Evolutionary conservation across 2,329 filamentous ascomycete species (phyloP), one percentile per base, ranked within the genome.

Genomic region (Aspergillus oerlinghausenensis): DNA sequence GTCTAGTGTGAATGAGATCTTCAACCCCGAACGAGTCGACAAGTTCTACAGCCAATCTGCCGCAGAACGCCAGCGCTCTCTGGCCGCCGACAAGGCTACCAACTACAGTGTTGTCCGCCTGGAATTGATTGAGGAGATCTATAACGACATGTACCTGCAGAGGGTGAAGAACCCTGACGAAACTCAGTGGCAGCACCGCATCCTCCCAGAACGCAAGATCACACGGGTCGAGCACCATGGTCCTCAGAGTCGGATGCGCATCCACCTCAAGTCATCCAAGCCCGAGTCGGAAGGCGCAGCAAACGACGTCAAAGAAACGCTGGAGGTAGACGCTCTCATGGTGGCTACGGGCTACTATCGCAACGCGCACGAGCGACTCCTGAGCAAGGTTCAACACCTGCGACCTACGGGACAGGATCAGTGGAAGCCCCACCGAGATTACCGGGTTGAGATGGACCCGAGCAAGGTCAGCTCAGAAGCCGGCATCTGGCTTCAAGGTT

Each of bases 91-190:
- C 64, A 88, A 88, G 58, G 86, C 86, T 29, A 97, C 93, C 59
- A 97, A 97, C 79, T 97, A 97, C 73, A 89, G 91, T 52, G 93
- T 97, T 4, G 93, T 99, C 3, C 87, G 93, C 7, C 83, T 96
- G n/a, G 85, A 90, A 63, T 83, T 97, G 51, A 89, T 97, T 56
- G 93, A 97, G 73, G 84, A 88, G 56, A 84, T 97, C 29, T 97
- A 95, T 74, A 86, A 93, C 73, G 84, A 84, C 55, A 86, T 96
- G 77, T 97, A 97, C 75, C 83, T 91, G 55, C 93, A 97, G 75
- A 85, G 87, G 51, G 82, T 96, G 53, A 80, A 83, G 49, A 80
- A 90, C 55, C 76, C 81, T 19, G 86, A 92, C 58, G 86, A 92
- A 72, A 79, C 77, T 28, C 78, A 82, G 57, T 97, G 92, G 92